Evolutionary conservation across 441 rosid species (phyloP), one percentile per base, ranked within the genome.

Genomic region (Pelargonium exstipulatum): DNA sequence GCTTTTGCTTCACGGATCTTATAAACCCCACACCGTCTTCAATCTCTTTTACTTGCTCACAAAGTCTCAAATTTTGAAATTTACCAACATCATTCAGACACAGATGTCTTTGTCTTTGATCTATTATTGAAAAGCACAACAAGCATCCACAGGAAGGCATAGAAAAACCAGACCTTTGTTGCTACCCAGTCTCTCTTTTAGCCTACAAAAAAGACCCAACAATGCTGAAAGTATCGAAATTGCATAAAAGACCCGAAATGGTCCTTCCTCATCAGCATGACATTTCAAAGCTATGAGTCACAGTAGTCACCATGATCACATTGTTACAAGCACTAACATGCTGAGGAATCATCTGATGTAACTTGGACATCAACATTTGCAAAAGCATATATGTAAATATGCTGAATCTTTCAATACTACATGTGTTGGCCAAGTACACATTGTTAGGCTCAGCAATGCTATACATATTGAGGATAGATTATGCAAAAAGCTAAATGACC

Each of bases 1-100:
- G 77, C 80, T 79, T 83, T 78, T 13, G 70, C 71, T 78, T 78
- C 64, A 84, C 74, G 84, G 69, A 80, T 73, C 64, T 71, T 68
- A 51, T 29, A 48, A 68, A 64, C 55, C 35, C 7, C 20, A 58
- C 68, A 51, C 51, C 8, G 74, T 73, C 74, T 57, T 66, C 79
- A 55, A 26, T 29, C 68, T 58, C 57, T 9, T 51, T 84, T 53
- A 67, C 82, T 79, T 83, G 74, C 43, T 67, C 58, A 69, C 46
- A 63, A 85, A 74, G 85, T 64, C 45, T 73, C 65, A 9, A 66
- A 49, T 77, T 63, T 49, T 17, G 61, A 53, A 53, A 53, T 10
- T 68, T 69, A 77, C 81, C 77, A 51, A 69, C 61, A 53, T 53
- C 61, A 53, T 53, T 17, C 24, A 53, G 61, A 53, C 61, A 53